Evolutionary conservation across 1,284 basidiomycete genomes (phyloP), one percentile per base, ranked within the genome.

Genomic region (Cutaneotrichosporon curvatum): DNA sequence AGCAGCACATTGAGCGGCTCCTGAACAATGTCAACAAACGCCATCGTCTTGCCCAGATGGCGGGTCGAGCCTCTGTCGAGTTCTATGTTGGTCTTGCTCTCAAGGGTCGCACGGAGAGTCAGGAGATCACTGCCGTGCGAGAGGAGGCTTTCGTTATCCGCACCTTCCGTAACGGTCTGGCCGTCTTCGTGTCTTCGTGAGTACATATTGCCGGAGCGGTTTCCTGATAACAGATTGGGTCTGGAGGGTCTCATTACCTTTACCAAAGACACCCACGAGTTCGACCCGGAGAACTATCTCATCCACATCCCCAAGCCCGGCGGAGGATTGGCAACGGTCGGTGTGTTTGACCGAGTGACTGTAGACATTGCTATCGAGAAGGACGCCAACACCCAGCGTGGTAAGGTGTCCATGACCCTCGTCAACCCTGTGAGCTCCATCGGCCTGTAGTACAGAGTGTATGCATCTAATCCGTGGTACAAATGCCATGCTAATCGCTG

Each of bases 31-130:
- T 98, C 45, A 98, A 98, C 65, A 81, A 85, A 50, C 79, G 94
- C 10, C 94, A 99, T 70, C 79, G 92, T 32, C 85, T 94, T 77
- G 95, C 92, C 0, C 95, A 99, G 67, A 94, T 94, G 83, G 95
- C 95, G 0, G 82, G 90, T 2, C 78, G 95, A 10, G 94, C 95
- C 0, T 91, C 87, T 61, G 86, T 97, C 25, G 92, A 98, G 73
- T 99, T 97, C 61, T 97, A 95, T 63, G 92, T 98, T 37, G 91
- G 92, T 0, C 74, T 98, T 12, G 89, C 90, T 2, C 75, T 98
- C 55, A 89, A 89, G 60, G 80, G 78, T 0, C 76, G 85, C 8
- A 80, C 80, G 9, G 60, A 61, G 41, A 47, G 76, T 78, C 58
- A 59, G 58, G 53, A 62, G 58, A 39, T 49, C 32, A 34, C 47